Evolutionary conservation across 345 rosid species (phyloP), one percentile per base, ranked within the genome.

Genomic region (Theobroma cacao): DNA sequence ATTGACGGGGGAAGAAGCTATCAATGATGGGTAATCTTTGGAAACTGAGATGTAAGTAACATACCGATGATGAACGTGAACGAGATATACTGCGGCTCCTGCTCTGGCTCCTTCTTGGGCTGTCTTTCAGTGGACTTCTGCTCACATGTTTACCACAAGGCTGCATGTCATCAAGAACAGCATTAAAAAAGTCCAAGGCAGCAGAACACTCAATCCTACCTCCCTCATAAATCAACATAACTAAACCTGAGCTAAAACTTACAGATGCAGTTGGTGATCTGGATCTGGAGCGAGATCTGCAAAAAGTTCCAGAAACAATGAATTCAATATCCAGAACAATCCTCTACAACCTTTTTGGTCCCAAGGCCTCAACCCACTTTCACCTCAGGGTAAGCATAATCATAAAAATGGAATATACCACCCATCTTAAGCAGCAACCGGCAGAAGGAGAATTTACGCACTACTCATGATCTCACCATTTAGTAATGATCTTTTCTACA

Each of bases 281-380:
- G 47, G 96, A 92, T 50, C 91, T 87, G 47, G 91, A 87, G 4
- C 7, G 74, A 11, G 95, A 91, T 80, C 97, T 91, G 92, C 91
- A 89, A 89, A 83, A 81, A 79, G 31, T 80, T 72, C 79, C 79
- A 83, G 41, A 77, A 71, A 67, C 76, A 80, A 81, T 48, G 17
- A 78, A 50, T 79, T 70, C 69, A 79, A 80, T 68, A 76, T 71
- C 65, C 62, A 81, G 30, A 65, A 52, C 22, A 72, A 83, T 40
- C 74, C 55, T 78, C 78, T 82, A 59, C 10, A 30, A 72, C 53
- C 72, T 22, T 61, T 75, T 81, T 75, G 73, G 78, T 55, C 80
- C 68, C 79, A 72, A 55, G 52, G 72, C 76, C 72, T 75, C 77
- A 78, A 43, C n/a, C 36, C 70, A 52, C 36, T 55, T 79, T 84